These are phyloP conservation scores for Aspergillus novoparasiticus DNA, from an alignment of 2,329 filamentous ascomycete species.

Conservation along the genomic window DNA sequence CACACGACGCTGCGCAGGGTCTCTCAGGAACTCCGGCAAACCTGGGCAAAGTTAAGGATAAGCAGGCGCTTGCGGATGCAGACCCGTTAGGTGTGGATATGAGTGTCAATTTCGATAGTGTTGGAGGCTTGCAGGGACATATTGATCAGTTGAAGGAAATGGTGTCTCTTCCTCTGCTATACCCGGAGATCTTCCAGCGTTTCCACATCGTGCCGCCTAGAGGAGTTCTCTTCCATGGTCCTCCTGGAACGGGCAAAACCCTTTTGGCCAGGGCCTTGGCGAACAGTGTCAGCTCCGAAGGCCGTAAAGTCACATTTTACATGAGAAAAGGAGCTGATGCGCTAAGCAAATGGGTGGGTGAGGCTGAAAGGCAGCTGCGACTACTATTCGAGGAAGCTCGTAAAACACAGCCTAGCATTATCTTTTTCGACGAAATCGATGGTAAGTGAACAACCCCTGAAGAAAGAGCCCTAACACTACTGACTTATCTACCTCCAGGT, in stretches of 20 bases:
- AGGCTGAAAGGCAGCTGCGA: constrained; percentile 92
- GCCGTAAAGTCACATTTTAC: constrained; percentile 96
- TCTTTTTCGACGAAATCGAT: constrained; percentile 99
- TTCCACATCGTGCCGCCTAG: constrained; percentile 93
- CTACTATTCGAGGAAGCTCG: constrained; percentile 93
- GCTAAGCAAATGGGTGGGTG: constrained; percentile 97
- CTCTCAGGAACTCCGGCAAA: constrained; percentile 71
- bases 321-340: constrained; percentile 99
- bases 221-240: constrained; percentile 94
- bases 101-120: constrained; percentile 89
- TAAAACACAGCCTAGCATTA: constrained; percentile 96
- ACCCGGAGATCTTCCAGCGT: constrained; percentile 88
- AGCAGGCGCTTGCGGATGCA: constrained; percentile 86
- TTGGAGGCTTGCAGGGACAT: constrained; percentile 88
- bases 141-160: constrained; percentile 99
- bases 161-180: constrained; percentile 90
- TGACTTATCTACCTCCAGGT: constrained; percentile 31
- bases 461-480: neutral
- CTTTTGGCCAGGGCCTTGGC: constrained; percentile 91
- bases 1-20: constrained; percentile 59
- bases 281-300: constrained; percentile 84
- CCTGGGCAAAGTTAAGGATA: constrained; percentile 90
- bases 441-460: constrained; percentile 50
- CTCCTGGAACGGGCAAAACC: constrained; percentile 96
- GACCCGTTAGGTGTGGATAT: constrained; percentile 92